A percentile compares a stretch with the other conserved stretches of the same genome.
Evolutionary conservation across 306 rosid genomes (phyloP).

Genomic region (Cicer bijugum): DNA sequence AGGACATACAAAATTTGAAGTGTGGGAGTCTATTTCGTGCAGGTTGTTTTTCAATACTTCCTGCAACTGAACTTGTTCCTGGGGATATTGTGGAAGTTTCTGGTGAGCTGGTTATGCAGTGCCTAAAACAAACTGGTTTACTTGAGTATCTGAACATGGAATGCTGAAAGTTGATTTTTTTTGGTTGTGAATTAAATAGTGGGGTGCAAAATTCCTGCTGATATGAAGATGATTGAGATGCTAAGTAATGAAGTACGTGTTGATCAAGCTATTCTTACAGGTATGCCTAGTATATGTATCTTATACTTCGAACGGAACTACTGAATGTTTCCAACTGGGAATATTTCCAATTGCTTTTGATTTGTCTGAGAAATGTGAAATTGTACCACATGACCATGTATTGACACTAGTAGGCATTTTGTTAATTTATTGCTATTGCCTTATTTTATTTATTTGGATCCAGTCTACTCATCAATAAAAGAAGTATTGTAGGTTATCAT

Average conservation of each 20-base stretch:
- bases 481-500: neutral
- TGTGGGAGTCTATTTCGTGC: conserved; percentile 47
- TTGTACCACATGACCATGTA: neutral
- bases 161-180: conserved; percentile 41
- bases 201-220: conserved; percentile 99
- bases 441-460: conserved; percentile 18
- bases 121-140: conserved; percentile 39
- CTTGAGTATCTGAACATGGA: conserved; percentile 40
- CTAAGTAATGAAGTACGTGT: conserved; percentile 88
- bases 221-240: conserved; percentile 95
- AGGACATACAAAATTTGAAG: conserved; percentile 23
- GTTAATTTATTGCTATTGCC: conserved; percentile 29
- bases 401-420: conserved; percentile 25
- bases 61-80: conserved; percentile 92
- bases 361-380: conserved; percentile 10
- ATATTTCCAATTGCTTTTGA: neutral
- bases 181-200: conserved; percentile 58
- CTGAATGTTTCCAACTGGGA: conserved; percentile 30
- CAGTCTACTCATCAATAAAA: conserved; percentile 11
- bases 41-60: conserved; percentile 97
- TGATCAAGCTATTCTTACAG: conserved; percentile 98
- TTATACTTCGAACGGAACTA: conserved; percentile 23
- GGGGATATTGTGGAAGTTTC: conserved; percentile 95
- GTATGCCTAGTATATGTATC: conserved; percentile 50
- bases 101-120: conserved; percentile 62